Conservation (phyloP, 257 asterid species). For the Solanum piurae region DNA sequence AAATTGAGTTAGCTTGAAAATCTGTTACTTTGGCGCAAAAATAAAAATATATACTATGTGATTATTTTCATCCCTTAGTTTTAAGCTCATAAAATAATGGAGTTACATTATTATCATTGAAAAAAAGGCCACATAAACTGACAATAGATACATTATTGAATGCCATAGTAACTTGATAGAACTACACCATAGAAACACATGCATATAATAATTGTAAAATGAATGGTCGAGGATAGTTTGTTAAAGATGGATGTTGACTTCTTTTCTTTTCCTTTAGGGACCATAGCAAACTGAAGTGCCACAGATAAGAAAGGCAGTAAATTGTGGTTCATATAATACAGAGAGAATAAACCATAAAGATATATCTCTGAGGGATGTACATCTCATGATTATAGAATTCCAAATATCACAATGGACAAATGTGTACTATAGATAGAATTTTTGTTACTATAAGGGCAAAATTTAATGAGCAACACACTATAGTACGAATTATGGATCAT, state of each 20-base stretch:
- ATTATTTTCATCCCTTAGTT: neutral
- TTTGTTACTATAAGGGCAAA: neutral
- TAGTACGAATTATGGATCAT: neutral
- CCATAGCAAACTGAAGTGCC: constrained; percentile 8
- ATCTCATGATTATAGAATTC: neutral
- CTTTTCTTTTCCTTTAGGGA: constrained; percentile 1
- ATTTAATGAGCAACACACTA: neutral
- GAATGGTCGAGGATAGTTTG: neutral
- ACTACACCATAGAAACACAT: neutral
- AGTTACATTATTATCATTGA: neutral
- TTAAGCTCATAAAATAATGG: neutral
- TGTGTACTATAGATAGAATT: neutral
- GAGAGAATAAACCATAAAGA: neutral
- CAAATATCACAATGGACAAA: neutral
- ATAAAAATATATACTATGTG: neutral
- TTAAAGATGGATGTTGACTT: constrained; percentile 24
- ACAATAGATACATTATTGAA: neutral
- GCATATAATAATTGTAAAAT: neutral
- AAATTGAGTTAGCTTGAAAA: neutral
- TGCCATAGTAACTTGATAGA: neutral
- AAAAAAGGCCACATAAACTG: neutral
- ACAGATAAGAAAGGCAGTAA: neutral
- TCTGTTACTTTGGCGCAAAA: neutral
- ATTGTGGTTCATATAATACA: neutral
- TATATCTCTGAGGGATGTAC: neutral